Evolutionary conservation across 495 filamentous ascomycete species (phyloP).

Genomic region (Copromyces sp.): DNA sequence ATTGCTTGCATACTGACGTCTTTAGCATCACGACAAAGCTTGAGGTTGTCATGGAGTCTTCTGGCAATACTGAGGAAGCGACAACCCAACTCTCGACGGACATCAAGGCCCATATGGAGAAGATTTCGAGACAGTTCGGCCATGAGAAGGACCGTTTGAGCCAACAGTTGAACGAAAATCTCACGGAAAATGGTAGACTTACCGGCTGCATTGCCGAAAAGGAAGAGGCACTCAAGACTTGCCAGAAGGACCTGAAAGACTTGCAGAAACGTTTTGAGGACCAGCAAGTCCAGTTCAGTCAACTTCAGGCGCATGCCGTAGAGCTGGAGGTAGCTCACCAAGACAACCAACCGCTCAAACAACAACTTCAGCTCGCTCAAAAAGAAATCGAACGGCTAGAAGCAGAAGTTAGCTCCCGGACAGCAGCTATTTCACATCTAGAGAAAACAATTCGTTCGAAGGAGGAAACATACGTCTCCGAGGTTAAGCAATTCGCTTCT

Average conservation of each 20-base stretch:
- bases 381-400: slow-evolving; percentile 2
- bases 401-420: slow-evolving; percentile 7
- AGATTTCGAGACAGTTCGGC: slow-evolving; percentile 11
- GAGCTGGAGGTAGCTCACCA: slow-evolving; percentile 2
- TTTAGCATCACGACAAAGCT: slow-evolving; percentile 12
- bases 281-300: slow-evolving; percentile 6
- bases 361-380: not conserved
- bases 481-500: slow-evolving; percentile 2
- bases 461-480: slow-evolving; percentile 3
- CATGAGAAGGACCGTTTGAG: slow-evolving; percentile 8
- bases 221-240: slow-evolving; percentile 6
- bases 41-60: slow-evolving; percentile 4
- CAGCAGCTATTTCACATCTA: slow-evolving; percentile 5
- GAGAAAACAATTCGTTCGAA: slow-evolving; percentile 8
- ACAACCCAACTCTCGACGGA: slow-evolving; percentile 5
- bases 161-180: slow-evolving; percentile 11
- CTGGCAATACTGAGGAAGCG: not conserved
- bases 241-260: slow-evolving; percentile 3
- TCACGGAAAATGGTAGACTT: slow-evolving; percentile 15
- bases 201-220: slow-evolving; percentile 9
- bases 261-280: slow-evolving; percentile 1
- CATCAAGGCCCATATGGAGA: slow-evolving; percentile 7
- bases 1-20: not conserved
- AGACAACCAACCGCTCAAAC: not conserved
- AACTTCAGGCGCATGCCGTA: slow-evolving; percentile 11